Conservation (phyloP, 2,329 filamentous ascomycete species). For the Penicillium sp. region DNA sequence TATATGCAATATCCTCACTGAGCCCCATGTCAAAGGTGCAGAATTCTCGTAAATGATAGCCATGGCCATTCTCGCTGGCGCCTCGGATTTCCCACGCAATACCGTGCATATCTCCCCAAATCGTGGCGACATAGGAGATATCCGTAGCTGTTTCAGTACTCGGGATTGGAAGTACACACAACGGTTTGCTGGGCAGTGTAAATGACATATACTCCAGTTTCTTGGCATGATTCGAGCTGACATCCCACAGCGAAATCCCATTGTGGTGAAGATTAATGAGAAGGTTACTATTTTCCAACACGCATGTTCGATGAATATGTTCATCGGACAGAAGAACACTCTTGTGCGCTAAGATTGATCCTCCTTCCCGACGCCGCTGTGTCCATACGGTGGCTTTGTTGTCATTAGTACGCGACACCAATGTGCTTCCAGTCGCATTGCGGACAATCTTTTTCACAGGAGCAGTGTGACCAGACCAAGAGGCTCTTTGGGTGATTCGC, state of each 20-base stretch:
- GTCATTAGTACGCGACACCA: slow-evolving; percentile 75
- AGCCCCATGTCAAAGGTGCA: slow-evolving; percentile 67
- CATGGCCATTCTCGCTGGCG: slow-evolving; percentile 45
- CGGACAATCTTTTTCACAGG: slow-evolving; percentile 83
- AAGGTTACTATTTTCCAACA: slow-evolving; percentile 74
- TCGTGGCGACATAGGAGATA: slow-evolving; percentile 70
- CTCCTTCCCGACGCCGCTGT: slow-evolving; percentile 55
- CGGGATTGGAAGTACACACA: slow-evolving; percentile 75
- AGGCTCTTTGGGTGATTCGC: slow-evolving; percentile 61
- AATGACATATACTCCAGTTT: slow-evolving; percentile 62
- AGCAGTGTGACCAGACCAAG: slow-evolving; percentile 81
- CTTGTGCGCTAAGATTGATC: slow-evolving; percentile 61
- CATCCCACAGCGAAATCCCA: slow-evolving; percentile 76
- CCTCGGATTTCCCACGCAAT: slow-evolving; percentile 76
- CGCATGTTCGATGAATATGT: slow-evolving; percentile 75
- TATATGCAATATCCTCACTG: slow-evolving; percentile 53
- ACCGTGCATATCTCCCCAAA: slow-evolving; percentile 74
- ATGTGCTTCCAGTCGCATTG: slow-evolving; percentile 74
- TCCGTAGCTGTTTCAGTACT: slow-evolving; percentile 57
- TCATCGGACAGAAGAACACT: slow-evolving; percentile 66
- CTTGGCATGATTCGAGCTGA: slow-evolving; percentile 58
- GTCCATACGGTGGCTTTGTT: slow-evolving; percentile 84
- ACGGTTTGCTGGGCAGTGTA: slow-evolving; percentile 64
- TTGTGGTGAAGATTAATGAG: slow-evolving; percentile 75
- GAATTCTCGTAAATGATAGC: slow-evolving; percentile 61